Conservation (phyloP, 139 green algal species). For the Volvox africanus region DNA sequence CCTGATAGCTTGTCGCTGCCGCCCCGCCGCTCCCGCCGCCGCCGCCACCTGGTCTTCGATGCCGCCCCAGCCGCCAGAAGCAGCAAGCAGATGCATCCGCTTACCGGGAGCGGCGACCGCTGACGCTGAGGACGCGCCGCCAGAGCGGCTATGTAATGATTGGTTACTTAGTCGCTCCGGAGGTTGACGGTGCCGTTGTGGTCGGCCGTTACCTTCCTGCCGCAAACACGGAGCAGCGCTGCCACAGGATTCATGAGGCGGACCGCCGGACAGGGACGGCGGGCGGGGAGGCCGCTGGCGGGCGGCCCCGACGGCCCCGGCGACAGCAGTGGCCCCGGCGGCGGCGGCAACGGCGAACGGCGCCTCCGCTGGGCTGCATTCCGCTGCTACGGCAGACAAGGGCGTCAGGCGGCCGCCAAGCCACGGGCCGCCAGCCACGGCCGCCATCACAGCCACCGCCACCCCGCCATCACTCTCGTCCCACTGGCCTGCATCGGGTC, state of each 20-base stretch:
- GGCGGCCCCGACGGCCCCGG: background rate
- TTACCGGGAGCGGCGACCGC: background rate
- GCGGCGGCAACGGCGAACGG: background rate
- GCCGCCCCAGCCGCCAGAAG: background rate
- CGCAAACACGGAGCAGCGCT: background rate
- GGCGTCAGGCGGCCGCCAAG: background rate
- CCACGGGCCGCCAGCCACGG: background rate
- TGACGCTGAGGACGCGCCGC: background rate
- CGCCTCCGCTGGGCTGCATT: background rate
- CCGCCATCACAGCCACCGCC: background rate
- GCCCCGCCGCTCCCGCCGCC: background rate
- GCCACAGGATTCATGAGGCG: background rate
- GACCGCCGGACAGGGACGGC: background rate
- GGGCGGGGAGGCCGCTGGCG: background rate
- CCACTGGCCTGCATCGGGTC: background rate
- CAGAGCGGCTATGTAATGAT: background rate
- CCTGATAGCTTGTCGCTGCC: background rate
- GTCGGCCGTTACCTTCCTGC: background rate
- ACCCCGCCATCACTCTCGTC: constrained; percentile 1
- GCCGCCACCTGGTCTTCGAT: background rate
- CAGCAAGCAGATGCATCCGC: background rate
- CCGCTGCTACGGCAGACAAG: background rate
- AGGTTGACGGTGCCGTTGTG: background rate
- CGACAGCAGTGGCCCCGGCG: background rate
- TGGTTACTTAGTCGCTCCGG: background rate